These are phyloP conservation scores for Beauveria sp. DNA, from an alignment of 2,329 filamentous ascomycete species.

Conservation along the genomic window DNA sequence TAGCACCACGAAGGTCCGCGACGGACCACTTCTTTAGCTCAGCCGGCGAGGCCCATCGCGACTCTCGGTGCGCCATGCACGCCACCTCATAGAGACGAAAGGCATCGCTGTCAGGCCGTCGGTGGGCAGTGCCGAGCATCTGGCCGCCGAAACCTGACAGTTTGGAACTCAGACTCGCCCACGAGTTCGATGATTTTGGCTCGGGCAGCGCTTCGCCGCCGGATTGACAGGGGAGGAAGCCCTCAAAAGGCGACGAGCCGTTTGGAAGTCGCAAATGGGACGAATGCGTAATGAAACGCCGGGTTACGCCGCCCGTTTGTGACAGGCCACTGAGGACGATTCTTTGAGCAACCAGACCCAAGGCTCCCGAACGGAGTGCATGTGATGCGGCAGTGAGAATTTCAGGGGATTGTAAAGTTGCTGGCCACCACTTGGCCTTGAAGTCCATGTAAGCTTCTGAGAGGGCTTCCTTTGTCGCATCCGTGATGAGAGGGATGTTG, in stretches of 20 bases:
- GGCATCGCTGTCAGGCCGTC: conserved; percentile 12
- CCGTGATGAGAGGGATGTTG: conserved; percentile 12
- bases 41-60: conserved; percentile 11
- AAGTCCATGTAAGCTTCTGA: conserved; percentile 12
- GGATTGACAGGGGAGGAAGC: conserved; percentile 15
- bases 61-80: conserved; percentile 15
- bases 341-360: conserved; percentile 11
- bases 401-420: conserved; percentile 14
- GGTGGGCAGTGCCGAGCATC: conserved; percentile 11
- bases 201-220: conserved; percentile 10
- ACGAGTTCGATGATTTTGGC: conserved; percentile 4
- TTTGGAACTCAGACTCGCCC: conserved; percentile 15
- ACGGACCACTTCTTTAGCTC: conserved; percentile 13
- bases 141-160: conserved; percentile 13
- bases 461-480: conserved; percentile 13
- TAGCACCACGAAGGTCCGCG: conserved; percentile 11
- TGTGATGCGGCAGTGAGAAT: conserved; percentile 14
- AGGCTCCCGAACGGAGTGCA: conserved; percentile 10
- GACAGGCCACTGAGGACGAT: conserved; percentile 14
- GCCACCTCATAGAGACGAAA: conserved; percentile 15
- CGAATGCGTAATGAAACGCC: conserved; percentile 7
- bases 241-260: conserved; percentile 13
- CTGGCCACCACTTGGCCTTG: conserved; percentile 16
- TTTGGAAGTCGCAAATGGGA: conserved; percentile 14
- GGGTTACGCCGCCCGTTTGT: conserved; percentile 14